Base-by-base conservation (phyloP, 495 filamentous ascomycete species). In the Astrothelium macrocarpum region DNA sequence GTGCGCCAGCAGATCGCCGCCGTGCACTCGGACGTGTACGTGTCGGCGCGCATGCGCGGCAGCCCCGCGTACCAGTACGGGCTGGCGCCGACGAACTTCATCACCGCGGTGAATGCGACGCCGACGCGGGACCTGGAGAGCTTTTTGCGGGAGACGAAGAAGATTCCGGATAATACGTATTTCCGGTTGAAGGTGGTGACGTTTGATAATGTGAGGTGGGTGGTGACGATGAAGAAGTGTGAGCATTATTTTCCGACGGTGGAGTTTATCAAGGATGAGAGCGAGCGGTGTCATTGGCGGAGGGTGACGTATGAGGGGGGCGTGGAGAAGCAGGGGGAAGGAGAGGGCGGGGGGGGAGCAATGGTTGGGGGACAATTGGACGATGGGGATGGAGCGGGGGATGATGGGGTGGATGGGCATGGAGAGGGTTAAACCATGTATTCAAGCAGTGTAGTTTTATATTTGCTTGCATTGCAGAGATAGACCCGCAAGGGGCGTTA, bases 191-290 rank as follows among this genome's bases (percentile, higher is more conserved):
- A 89, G 65, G 90, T 92, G 11, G 89, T 96, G 71, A 97, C 94
- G 1, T 99, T 97, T 70, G 94, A 99, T 72, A 95, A 94, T 66
- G 91, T 97, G 18, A 93, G 91, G 16, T 99, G 92, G 88, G 90
- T 97, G 28, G 89, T 94, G 23, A 97, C 93, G 29, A 97, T 99
- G 86, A 99, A 99, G 85, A 99, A 99, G 85, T 95, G 95, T 73
- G 95, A 99, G 74, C 94, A 99, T 75, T 99, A 99, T 72, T 78
- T 78, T 66, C 76, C 76, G 1, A 78, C 75, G 5, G 67, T 74
- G 32, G 76, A 78, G 71, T 75, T 74, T 63, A 58, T 73, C 32
- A 78, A 77, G 71, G 76, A 76, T 62, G 9, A 65, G 14, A n/a
- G 61, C 2, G 70, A 73, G 58, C 49, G 64, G 25, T 66, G 65